Evolutionary conservation across 345 rosid species (phyloP), one percentile per base, ranked within the genome.

Genomic region (Populus simonii): DNA sequence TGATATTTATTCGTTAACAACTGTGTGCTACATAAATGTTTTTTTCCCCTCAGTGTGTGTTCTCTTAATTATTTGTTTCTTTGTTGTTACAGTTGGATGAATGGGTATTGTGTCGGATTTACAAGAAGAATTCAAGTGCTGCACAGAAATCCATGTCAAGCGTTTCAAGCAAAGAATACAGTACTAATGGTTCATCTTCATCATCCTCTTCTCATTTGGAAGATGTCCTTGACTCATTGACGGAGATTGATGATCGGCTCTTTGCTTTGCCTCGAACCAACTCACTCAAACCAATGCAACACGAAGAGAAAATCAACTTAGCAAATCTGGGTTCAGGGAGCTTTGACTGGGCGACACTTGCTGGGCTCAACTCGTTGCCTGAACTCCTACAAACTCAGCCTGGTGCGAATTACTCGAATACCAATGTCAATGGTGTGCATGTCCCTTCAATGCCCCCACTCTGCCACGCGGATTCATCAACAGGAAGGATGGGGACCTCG

Each of bases 101-200:
- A 6, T 96, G 99, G 99, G 99, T 96, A 7, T 72, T 96, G 25
- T 96, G 99, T 63, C 91, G 99, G 68, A 93, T 96, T 43, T 96
- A 93, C 79, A 90, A 91, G 86, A 96, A 96, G 88, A 86, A 88
- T 72, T 76, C 94, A 51, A 80, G 97, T 75, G 78, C 85, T 10
- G 93, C 91, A 36, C 93, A 86, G 55, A 22, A 45, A 39, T 79
- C 86, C 6, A 59, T 80, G 75, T 77, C 89, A 65, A 73, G 78
- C 31, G 57, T 81, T 76, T 74, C 92, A 10, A 89, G 87, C 89
- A 87, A 83, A 80, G 97, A 96, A 72, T 85, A 84, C 61, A 92
- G 94, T 87, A 80, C 81, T 66, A 87, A 88, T 39, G 90, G 85
- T 18, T 87, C 93, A 16, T 80, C 89, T 3, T 86, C 96, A 0